These are phyloP conservation scores for Chlorella sorokiniana DNA, from an alignment of 139 green algal genomes.

Conservation along the genomic window DNA sequence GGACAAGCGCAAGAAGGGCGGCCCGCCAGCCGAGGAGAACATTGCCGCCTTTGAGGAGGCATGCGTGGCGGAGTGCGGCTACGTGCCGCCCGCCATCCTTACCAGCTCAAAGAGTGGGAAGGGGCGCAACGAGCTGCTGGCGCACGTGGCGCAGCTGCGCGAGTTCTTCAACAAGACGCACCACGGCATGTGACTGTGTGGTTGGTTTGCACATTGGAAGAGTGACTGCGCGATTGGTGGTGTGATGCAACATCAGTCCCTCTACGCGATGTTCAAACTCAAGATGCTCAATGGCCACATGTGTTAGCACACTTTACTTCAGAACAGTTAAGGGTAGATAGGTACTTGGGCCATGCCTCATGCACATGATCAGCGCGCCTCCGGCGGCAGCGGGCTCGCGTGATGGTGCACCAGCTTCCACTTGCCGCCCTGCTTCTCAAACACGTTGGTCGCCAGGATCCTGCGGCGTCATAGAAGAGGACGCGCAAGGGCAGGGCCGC, in stretches of 20 bases:
- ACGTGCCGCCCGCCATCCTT: constrained; percentile 56
- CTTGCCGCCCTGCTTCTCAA: constrained; percentile 77
- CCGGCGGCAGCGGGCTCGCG: constrained; percentile 44
- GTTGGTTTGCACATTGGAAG: neutral
- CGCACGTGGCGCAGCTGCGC: constrained; percentile 63
- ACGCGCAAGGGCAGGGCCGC: neutral
- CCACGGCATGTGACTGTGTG: constrained; percentile 14
- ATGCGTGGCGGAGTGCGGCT: constrained; percentile 49
- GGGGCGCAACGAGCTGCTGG: constrained; percentile 66
- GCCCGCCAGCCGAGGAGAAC: constrained; percentile 46
- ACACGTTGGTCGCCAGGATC: constrained; percentile 85
- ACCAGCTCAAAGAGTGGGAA: constrained; percentile 51
- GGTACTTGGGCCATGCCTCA: neutral
- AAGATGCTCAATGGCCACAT: neutral
- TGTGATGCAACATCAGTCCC: no score
- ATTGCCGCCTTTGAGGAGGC: constrained; percentile 59
- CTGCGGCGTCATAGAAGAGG: neutral
- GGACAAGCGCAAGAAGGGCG: constrained; percentile 79
- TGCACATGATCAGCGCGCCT: no score
- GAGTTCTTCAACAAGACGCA: constrained; percentile 28
- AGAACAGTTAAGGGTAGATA: neutral
- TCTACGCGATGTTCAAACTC: neutral
- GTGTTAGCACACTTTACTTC: neutral
- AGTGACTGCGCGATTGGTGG: no score
- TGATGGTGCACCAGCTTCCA: constrained; percentile 86